These are phyloP conservation scores for Trypanosoma cruzi DNA, from an alignment of 208 protist genomes.

Conservation along the genomic window DNA sequence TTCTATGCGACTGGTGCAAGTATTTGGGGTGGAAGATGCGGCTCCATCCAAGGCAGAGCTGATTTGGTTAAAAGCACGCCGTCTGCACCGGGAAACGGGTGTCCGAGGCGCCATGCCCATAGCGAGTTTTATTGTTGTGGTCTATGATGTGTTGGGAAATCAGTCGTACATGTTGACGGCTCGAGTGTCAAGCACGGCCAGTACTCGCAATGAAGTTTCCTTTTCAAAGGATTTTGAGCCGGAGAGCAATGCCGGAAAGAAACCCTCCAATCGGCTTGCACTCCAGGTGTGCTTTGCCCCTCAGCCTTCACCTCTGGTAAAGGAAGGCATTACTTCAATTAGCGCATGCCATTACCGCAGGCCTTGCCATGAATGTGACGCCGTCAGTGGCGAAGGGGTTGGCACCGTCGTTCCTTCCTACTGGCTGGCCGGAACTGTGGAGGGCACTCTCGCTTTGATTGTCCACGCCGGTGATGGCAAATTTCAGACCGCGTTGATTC, in stretches of 20 bases:
- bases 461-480: conserved; percentile 12
- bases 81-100: conserved; percentile 23
- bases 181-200: conserved; percentile 30
- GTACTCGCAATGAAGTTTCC: background rate
- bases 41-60: conserved; percentile 6
- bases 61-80: conserved; percentile 24
- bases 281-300: conserved; percentile 26
- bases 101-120: conserved; percentile 25
- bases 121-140: conserved; percentile 51
- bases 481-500: conserved; percentile 10
- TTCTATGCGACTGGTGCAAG: conserved; percentile 76
- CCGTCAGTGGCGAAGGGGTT: conserved; percentile 32
- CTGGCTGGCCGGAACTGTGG: conserved; percentile 69
- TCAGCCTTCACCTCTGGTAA: conserved; percentile 39
- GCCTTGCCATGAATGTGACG: background rate
- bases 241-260: conserved; percentile 2
- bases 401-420: conserved; percentile 51
- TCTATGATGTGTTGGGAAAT: conserved; percentile 51
- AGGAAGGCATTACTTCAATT: conserved; percentile 62
- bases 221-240: background rate
- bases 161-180: conserved; percentile 45
- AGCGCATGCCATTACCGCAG: conserved; percentile 20
- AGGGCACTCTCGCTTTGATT: conserved; percentile 47
- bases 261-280: conserved; percentile 9
- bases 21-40: conserved; percentile 72